A percentile compares a stretch with the other conserved stretches of the same genome.
Conservation (phyloP, 1,284 basidiomycete species). For the Dichomitus squalens region DNA sequence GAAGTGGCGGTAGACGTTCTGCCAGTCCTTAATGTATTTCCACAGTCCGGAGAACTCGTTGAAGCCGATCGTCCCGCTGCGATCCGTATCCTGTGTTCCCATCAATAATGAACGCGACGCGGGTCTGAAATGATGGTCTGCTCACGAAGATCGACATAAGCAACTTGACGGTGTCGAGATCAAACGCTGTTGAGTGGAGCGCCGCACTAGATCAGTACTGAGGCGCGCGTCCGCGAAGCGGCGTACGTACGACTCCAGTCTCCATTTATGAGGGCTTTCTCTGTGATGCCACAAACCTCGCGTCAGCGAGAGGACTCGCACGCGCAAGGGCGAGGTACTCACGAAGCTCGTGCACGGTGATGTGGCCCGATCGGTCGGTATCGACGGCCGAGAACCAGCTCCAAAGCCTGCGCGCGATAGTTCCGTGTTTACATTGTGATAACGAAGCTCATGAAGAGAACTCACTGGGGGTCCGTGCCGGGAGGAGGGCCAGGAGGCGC, state of each 20-base stretch:
- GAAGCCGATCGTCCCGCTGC: constrained; percentile 76
- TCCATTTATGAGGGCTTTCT: constrained; percentile 76
- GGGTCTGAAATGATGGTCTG: too few species aligned
- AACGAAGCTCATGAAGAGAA: constrained; percentile 4
- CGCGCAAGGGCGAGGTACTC: constrained; percentile 31
- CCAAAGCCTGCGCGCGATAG: constrained; percentile 56
- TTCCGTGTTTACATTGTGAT: not conserved
- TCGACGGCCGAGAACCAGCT: constrained; percentile 75
- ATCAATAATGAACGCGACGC: not conserved
- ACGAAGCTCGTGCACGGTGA: constrained; percentile 70
- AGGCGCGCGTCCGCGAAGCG: not conserved
- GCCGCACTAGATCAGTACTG: not conserved
- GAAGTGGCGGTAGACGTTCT: constrained; percentile 78
- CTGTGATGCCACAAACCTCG: constrained; percentile 30
- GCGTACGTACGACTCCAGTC: constrained; percentile 67
- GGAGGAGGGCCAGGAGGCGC: constrained; percentile 50
- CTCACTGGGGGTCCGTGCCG: constrained; percentile 73
- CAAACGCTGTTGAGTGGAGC: constrained; percentile 57
- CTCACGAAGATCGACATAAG: constrained; percentile 81
- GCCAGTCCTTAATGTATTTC: constrained; percentile 87
- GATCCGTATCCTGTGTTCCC: constrained; percentile 59
- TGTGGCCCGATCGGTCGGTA: constrained; percentile 65
- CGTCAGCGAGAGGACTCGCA: not conserved
- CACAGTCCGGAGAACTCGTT: constrained; percentile 79
- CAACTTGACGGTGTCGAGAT: constrained; percentile 82